Percentiles rank a stretch among this genome's conserved stretches.
These are phyloP conservation scores for Botryococcus braunii DNA, from an alignment of 163 green algal species.

Conservation along the genomic window DNA sequence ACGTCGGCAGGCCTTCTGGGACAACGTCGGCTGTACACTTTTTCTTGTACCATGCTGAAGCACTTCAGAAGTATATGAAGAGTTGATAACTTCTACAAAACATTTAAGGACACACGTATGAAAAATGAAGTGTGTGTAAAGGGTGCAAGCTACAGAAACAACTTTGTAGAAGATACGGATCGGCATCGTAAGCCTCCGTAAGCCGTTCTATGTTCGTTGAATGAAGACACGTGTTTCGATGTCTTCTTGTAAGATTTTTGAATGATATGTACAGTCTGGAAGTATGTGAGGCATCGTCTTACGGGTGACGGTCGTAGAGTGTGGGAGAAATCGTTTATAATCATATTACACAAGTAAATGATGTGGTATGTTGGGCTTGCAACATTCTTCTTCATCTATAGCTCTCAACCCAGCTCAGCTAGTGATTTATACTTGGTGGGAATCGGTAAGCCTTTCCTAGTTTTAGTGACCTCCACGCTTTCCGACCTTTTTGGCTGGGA, in stretches of 20 bases:
- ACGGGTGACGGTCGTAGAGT: too few relatives aligned
- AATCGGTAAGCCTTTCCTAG: slow-evolving; percentile 4
- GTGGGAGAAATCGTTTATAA: too few relatives aligned
- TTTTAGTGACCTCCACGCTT: not conserved
- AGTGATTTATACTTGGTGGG: slow-evolving; percentile 11
- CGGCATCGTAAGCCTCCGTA: not conserved
- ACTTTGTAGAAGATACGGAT: not conserved
- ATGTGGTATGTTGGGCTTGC: too few relatives aligned
- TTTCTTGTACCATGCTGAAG: not conserved
- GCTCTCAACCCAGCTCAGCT: not conserved
- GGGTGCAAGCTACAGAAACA: too few relatives aligned
- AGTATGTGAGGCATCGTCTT: too few relatives aligned
- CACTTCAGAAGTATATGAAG: not conserved
- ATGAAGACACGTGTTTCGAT: too few relatives aligned
- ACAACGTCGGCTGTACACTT: not conserved
- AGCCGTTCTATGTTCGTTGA: not conserved
- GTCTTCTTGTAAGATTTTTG: too few relatives aligned
- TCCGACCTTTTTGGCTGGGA: too few relatives aligned
- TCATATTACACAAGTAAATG: too few relatives aligned
- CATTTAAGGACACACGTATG: not conserved
- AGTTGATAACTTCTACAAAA: not conserved
- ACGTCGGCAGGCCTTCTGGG: not conserved
- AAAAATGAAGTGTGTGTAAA: not conserved
- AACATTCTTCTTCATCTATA: not conserved
- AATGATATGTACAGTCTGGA: too few relatives aligned